phyloP scores from a whole-genome alignment of 1,284 basidiomycete genomes.

The Tetrapyrgos nigripes region DNA sequence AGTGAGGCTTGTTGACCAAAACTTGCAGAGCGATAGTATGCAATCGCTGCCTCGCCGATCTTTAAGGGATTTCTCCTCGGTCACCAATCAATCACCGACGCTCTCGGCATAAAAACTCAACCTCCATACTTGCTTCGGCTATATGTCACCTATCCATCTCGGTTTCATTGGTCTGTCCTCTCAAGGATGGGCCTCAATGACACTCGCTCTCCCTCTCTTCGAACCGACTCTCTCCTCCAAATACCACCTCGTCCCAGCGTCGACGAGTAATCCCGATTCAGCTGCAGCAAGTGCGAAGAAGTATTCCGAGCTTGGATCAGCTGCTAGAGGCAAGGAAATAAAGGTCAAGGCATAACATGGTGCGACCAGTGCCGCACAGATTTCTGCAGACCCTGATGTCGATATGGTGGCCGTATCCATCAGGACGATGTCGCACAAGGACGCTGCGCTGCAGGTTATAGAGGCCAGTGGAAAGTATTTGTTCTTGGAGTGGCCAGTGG shows the following conservation, averaged over 20 bases:
- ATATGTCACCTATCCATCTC: conserved; percentile 4
- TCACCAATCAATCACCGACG: too few relatives aligned
- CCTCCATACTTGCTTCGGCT: not conserved
- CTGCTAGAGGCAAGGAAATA: conserved; percentile 14
- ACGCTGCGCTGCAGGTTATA: conserved; percentile 35
- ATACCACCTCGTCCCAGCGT: conserved; percentile 32
- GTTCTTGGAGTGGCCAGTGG: conserved; percentile 48
- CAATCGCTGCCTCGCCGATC: too few relatives aligned
- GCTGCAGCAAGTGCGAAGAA: conserved; percentile 31
- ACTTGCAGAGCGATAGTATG: too few relatives aligned
- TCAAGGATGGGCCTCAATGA: not conserved
- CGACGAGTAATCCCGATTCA: conserved; percentile 31
- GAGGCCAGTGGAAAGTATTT: conserved; percentile 42
- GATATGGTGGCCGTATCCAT: conserved; percentile 43
- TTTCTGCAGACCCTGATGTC: conserved; percentile 40
- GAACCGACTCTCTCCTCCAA: not conserved
- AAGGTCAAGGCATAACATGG: conserved; percentile 38
- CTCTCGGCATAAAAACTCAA: not conserved
- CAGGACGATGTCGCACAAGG: conserved; percentile 33
- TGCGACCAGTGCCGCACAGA: conserved; percentile 25
- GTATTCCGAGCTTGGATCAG: conserved; percentile 20
- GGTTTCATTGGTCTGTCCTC: conserved; percentile 8
- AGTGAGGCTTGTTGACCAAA: too few relatives aligned
- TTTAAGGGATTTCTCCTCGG: too few relatives aligned
- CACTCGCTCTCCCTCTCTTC: not conserved